Conservation (phyloP, 495 filamentous ascomycete genomes). For the Tuber microsphaerosporum region DNA sequence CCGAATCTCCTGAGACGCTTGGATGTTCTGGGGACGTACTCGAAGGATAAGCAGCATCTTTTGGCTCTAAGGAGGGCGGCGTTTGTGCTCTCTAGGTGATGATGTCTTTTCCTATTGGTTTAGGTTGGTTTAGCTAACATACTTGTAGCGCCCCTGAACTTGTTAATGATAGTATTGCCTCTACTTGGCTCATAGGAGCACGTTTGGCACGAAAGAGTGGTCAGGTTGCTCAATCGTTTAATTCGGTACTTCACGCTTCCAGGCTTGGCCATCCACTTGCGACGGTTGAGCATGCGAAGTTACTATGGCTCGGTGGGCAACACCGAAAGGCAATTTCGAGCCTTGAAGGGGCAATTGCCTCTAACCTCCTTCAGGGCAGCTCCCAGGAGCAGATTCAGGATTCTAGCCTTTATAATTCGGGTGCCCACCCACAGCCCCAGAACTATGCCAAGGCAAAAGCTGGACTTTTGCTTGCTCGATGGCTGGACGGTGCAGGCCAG, state of each 20-base stretch:
- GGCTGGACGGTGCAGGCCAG: constrained; percentile 87
- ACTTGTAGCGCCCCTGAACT: constrained; percentile 26
- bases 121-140: constrained; percentile 11
- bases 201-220: constrained; percentile 77
- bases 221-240: constrained; percentile 77
- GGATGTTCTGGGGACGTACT: constrained; percentile 75
- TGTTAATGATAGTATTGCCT: constrained; percentile 63
- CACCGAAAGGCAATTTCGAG: constrained; percentile 91
- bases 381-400: constrained; percentile 11
- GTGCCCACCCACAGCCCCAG: constrained; percentile 1
- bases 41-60: constrained; percentile 86
- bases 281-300: constrained; percentile 81
- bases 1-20: constrained; percentile 64
- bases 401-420: constrained; percentile 14
- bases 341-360: constrained; percentile 72
- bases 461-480: constrained; percentile 69
- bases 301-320: constrained; percentile 91
- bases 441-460: constrained; percentile 40
- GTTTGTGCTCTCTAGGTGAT: constrained; percentile 65
- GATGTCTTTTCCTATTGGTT: constrained; percentile 7
- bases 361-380: constrained; percentile 53
- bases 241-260: constrained; percentile 83
- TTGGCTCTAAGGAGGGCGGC: constrained; percentile 78
- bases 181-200: constrained; percentile 78
- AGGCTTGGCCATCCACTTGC: constrained; percentile 75